Percentiles rank a stretch among this genome's conserved stretches.
Evolutionary conservation across 352 stramenopile genomes (phyloP).

Genomic region (Plasmopara muralis): DNA sequence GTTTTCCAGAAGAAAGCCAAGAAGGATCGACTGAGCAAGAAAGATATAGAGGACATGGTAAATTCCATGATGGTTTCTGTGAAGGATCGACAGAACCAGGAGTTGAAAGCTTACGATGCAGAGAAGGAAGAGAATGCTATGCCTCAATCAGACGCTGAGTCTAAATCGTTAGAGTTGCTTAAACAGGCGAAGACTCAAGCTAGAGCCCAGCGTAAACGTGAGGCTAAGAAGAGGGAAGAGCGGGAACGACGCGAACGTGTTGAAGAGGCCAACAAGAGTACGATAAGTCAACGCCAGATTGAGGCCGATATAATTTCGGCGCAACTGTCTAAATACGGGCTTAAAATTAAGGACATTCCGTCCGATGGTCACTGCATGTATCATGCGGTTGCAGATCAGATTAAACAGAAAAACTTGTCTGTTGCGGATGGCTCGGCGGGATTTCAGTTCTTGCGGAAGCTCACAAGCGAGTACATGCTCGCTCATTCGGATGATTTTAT

Average conservation of each 20-base stretch:
- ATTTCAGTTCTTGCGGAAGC: conserved; percentile 62
- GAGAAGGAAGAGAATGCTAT: conserved; percentile 5
- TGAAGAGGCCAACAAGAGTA: conserved; percentile 72
- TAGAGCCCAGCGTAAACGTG: conserved; percentile 67
- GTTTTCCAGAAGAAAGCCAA: conserved; percentile 81
- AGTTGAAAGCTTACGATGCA: conserved; percentile 33
- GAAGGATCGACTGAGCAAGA: conserved; percentile 75
- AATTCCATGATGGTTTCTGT: conserved; percentile 50
- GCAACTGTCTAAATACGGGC: conserved; percentile 44
- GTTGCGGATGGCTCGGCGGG: conserved; percentile 21
- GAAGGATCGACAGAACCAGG: conserved; percentile 45
- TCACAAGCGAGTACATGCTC: conserved; percentile 77
- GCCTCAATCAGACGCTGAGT: not conserved
- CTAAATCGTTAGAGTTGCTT: conserved; percentile 1
- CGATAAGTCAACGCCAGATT: conserved; percentile 73
- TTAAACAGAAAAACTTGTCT: conserved; percentile 50
- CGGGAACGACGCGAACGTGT: conserved; percentile 65
- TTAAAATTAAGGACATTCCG: conserved; percentile 90
- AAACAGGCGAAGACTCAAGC: conserved; percentile 60
- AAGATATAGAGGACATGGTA: conserved; percentile 55
- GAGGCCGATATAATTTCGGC: conserved; percentile 65
- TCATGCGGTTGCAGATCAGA: conserved; percentile 90
- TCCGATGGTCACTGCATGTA: conserved; percentile 98
- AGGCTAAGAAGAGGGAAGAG: conserved; percentile 75
- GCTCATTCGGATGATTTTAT: conserved; percentile 87